Evolutionary conservation across 257 asterid genomes (phyloP), one percentile per base, ranked within the genome.

Genomic region (Prunella vulgaris): DNA sequence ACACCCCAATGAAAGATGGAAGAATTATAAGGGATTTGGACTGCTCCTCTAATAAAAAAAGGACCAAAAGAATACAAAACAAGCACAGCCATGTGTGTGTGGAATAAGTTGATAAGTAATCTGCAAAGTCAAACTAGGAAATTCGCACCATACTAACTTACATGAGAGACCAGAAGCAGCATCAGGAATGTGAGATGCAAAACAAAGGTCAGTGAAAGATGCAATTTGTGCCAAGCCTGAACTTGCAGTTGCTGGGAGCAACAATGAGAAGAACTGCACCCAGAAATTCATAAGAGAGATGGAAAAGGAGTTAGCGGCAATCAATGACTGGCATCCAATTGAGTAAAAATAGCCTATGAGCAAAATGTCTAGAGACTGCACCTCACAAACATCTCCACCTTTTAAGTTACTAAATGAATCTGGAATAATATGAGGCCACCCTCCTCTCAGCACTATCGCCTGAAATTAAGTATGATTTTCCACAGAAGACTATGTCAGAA

Each of bases 111-210:
- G 38, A 61, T 33, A 17, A 9, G 37, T 46, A 46, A 60, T 25
- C 59, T 38, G 12, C 17, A 46, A 60, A 60, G 28, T n/a, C 48
- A n/a, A 22, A 25, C 59, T 70, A 44, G 61, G 7, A 58, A 54
- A 2, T 21, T 42, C 20, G 30, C 70, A 52, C 30, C 7, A 33
- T 7, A 44, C 59, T 69, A 59, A 78, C 83, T 66, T 76, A 80
- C 87, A 83, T 69, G 87, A 83, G 74, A 83, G 85, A 64, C 83
- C 77, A 14, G 78, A 81, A 40, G 79, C 82, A 69, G 83, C 85
- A 69, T 81, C 88, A 33, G 82, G 79, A 54, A 80, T 58, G 37
- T 66, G 72, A 57, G 87, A 83, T 60, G 85, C 85, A 33, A 80
- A 80, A 73, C 66, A 80, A 40, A 83, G 85, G 73, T 83, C 85